Base-by-base conservation (phyloP, 331 rosid genomes). In the Phaseolus coccineus region DNA sequence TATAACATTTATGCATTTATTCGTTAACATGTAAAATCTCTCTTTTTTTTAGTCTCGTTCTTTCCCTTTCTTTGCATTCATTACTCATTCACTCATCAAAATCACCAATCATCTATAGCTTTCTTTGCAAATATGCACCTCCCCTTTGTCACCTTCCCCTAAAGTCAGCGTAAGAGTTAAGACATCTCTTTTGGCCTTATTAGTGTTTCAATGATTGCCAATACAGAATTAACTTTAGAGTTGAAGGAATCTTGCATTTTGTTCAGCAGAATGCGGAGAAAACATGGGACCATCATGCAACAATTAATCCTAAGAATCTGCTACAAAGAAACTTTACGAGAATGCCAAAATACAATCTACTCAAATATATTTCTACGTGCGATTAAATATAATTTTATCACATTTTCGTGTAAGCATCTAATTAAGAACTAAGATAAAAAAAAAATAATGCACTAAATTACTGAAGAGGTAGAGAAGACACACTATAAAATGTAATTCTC, bases 211-310 rank as follows among this genome's bases (percentile, higher is more conserved):
- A 16, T 59, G 14, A 28, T 58, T 44, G 56, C 2, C 69, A 15
- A 44, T 8, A 9, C 4, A 15, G 31, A 44, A 42, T 58, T 22
- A 40, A 16, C 58, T 74, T 57, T 74, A 42, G 22, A 40, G 24
- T 44, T 74, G 79, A 28, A 27, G 13, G 70, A 69, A 59, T 42
- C 46, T 74, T 74, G 33, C 70, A 37, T 39, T 61, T 61, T 5
- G 5, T 75, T 44, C 14, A 46, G 79, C n/a, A 1, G 71, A 59
- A n/a, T 59, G 33, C 40, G 39, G 71, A 74, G 30, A 75, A 44
- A 44, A 59, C 13, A 46, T 10, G 48, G 79, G 57, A n/a, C 69
- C 78, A 73, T 73, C 58, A 2, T 59, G 57, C 40, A 16, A 57
- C 40, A 25, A 15, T 19, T 37, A 66, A 66, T 22, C 52, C 52